Percentiles rank a stretch among this genome's conserved stretches.
phyloP scores from a whole-genome alignment of 108 stramenopile species.

The Epithemia pelagica region DNA sequence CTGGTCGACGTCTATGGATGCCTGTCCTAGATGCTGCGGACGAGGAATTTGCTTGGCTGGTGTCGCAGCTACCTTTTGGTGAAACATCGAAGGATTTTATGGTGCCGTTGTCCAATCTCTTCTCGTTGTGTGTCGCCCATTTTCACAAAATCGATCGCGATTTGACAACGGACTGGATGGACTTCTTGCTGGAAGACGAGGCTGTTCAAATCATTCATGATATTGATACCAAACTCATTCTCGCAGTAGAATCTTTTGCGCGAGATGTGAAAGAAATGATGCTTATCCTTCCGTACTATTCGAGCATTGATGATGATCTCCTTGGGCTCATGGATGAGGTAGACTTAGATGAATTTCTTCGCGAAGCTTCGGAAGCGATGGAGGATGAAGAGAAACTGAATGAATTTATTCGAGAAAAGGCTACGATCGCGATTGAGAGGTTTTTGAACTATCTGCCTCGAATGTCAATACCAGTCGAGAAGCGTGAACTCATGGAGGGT shows the following conservation, averaged over 20 bases:
- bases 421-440: slow-evolving; percentile 62
- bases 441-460: slow-evolving; percentile 84
- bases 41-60: slow-evolving; percentile 64
- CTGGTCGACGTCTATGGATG: slow-evolving; percentile 68
- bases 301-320: slow-evolving; percentile 82
- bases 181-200: slow-evolving; percentile 73
- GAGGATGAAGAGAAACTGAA: slow-evolving; percentile 53
- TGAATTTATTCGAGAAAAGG: slow-evolving; percentile 60
- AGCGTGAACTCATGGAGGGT: slow-evolving; percentile 69
- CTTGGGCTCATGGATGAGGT: slow-evolving; percentile 81
- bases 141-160: slow-evolving; percentile 62
- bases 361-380: slow-evolving; percentile 62
- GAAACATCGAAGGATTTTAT: slow-evolving; percentile 57
- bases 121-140: slow-evolving; percentile 78
- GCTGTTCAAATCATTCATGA: slow-evolving; percentile 71
- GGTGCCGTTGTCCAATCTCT: slow-evolving; percentile 57
- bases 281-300: slow-evolving; percentile 72
- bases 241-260: slow-evolving; percentile 60
- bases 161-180: slow-evolving; percentile 68
- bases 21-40: slow-evolving; percentile 78
- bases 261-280: slow-evolving; percentile 72
- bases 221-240: slow-evolving; percentile 67
- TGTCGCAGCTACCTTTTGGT: slow-evolving; percentile 39
- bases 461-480: slow-evolving; percentile 83
- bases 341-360: slow-evolving; percentile 61